Evolutionary conservation across 176 grass and related monocot species (phyloP), one percentile per base, ranked within the genome.

Genomic region (Oryza officinalis): DNA sequence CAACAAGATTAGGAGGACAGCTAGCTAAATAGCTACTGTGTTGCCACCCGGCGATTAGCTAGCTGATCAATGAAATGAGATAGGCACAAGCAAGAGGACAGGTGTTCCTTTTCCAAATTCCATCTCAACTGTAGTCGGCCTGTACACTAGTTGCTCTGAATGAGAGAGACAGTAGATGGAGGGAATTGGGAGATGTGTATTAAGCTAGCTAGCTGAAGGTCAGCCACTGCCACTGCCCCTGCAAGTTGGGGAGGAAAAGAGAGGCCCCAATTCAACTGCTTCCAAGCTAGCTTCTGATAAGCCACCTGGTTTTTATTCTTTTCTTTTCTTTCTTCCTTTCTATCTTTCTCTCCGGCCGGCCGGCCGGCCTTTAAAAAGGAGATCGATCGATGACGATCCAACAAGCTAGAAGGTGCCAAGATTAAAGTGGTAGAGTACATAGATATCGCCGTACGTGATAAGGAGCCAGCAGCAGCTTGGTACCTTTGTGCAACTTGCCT

Each of bases 381-480:
- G 52, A n/a, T 38, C 7, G 37, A 38, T 57, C 37, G 37, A 38
- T 57, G 52, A 57, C 20, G 18, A 57, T 50, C 14, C 18, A 57
- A 57, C 17, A 57, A 8, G 52, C 52, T 57, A 57, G 18, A 57
- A 57, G 52, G 52, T 22, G 52, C 52, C 20, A 57, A 57, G 52
- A 57, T 57, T 57, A n/a, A 57, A 57, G 52, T 57, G 49, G 17
- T 50, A 50, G 37, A 38, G 37, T n/a, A 22, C n/a, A 57, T 57
- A 57, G 52, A 57, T 57, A 9, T 57, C 20, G 20, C 52, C 52
- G 52, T 57, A 57, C 52, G 57, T 78, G 78, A 82, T 75, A 87
- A 80, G 76, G 70, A 81, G 74, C 41, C 54, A 75, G 74, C 23
- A 14, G 70, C 72, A 50, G 12, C 12, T 52, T 18, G 37, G 50